Percentiles rank a stretch among this genome's conserved stretches.
These are phyloP conservation scores for Populus hybrid DNA, from an alignment of 441 rosid species.

Conservation along the genomic window DNA sequence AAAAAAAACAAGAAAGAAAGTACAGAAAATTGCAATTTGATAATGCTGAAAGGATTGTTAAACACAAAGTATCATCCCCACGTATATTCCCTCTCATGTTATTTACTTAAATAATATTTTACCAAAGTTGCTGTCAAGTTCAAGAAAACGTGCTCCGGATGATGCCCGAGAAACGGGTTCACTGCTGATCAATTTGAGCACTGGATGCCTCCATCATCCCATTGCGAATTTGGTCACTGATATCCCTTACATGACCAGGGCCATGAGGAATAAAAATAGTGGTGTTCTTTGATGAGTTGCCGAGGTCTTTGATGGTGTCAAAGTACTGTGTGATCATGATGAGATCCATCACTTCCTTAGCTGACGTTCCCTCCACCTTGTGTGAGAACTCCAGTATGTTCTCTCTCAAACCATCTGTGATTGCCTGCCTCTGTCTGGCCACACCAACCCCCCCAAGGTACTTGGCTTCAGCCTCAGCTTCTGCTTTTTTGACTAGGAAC, in stretches of 20 bases:
- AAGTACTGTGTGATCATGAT: constrained; percentile 96
- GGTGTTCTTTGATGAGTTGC: constrained; percentile 86
- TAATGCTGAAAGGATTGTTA: neutral
- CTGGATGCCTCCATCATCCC: constrained; percentile 84
- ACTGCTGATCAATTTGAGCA: constrained; percentile 36
- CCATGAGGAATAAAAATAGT: constrained; percentile 94
- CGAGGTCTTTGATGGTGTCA: constrained; percentile 89
- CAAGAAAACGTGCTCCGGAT: neutral
- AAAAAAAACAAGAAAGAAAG: neutral
- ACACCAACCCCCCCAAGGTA: constrained; percentile 95
- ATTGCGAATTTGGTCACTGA: constrained; percentile 76
- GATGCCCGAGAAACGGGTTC: neutral
- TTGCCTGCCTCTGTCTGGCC: constrained; percentile 97
- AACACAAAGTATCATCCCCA: neutral
- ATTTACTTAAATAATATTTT: neutral
- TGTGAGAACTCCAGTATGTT: constrained; percentile 90
- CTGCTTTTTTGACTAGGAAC: constrained; percentile 80
- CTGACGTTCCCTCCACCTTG: constrained; percentile 83
- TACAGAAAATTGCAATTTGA: neutral
- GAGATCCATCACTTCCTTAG: constrained; percentile 95
- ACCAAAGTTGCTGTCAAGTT: neutral
- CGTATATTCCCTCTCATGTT: no score
- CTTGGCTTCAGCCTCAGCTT: constrained; percentile 94
- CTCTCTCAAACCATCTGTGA: constrained; percentile 88
- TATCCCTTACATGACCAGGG: constrained; percentile 92